These are phyloP conservation scores for Hericium rajendrae DNA, from an alignment of 768 basidiomycete species.

Conservation along the genomic window DNA sequence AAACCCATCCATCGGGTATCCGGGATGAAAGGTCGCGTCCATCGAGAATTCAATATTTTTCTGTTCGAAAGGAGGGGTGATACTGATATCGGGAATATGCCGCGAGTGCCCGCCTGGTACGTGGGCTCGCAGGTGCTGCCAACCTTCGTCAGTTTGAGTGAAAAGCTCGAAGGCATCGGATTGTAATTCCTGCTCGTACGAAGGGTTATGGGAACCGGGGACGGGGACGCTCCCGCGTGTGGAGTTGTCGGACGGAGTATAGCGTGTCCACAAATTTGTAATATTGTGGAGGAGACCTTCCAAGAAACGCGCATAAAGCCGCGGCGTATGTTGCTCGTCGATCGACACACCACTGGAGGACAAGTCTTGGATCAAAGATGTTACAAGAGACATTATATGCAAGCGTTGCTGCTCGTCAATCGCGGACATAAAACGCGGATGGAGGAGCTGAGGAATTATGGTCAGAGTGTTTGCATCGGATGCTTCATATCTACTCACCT, in stretches of 20 bases:
- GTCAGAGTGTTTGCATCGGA: constrained; percentile 5
- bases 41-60: too few relatives aligned
- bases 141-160: not conserved
- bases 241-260: not conserved
- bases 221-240: not conserved
- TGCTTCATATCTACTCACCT: not conserved
- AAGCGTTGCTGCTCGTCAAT: constrained; percentile 3
- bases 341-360: not conserved
- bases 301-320: constrained; percentile 10
- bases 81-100: not conserved
- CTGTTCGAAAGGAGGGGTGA: not conserved
- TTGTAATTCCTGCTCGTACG: too few relatives aligned
- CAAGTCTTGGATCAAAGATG: not conserved
- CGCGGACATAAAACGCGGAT: constrained; percentile 6
- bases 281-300: constrained; percentile 3
- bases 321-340: constrained; percentile 6
- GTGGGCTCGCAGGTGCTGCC: not conserved
- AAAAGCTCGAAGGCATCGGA: not conserved
- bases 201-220: not conserved
- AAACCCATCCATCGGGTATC: not conserved
- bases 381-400: not conserved
- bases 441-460: constrained; percentile 4
- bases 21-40: too few relatives aligned
- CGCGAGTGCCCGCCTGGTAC: not conserved
- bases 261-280: not conserved